A percentile compares a stretch with the other conserved stretches of the same genome.
Evolutionary conservation across 768 basidiomycete species (phyloP).

Genomic region (Chlorophyllum brunneum): DNA sequence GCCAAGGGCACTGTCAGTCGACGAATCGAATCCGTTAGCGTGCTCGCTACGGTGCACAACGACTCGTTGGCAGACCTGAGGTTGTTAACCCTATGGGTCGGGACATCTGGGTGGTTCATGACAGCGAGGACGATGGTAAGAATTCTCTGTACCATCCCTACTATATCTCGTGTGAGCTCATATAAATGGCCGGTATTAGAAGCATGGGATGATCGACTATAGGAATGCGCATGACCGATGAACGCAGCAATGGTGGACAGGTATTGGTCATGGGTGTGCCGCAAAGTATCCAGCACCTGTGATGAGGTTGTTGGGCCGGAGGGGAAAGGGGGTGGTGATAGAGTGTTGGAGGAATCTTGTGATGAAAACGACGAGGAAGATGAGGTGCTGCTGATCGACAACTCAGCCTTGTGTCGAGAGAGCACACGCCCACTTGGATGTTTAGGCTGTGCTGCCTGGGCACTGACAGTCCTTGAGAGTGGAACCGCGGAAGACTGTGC

Average conservation of each 20-base stretch:
- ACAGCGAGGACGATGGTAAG: slow-evolving; percentile 91
- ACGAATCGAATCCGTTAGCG: slow-evolving; percentile 86
- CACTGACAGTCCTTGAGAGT: slow-evolving; percentile 8
- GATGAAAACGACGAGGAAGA: slow-evolving; percentile 72
- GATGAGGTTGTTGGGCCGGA: slow-evolving; percentile 64
- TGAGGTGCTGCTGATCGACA: slow-evolving; percentile 67
- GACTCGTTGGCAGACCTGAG: slow-evolving; percentile 73
- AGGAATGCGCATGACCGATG: slow-evolving; percentile 94
- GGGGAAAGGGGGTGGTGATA: slow-evolving; percentile 57
- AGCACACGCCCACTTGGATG: slow-evolving; percentile 33
- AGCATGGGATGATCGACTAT: slow-evolving; percentile 86
- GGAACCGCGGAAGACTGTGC: slow-evolving; percentile 1
- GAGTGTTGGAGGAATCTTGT: slow-evolving; percentile 44
- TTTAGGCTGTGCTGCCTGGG: slow-evolving; percentile 33
- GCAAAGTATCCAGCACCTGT: slow-evolving; percentile 73
- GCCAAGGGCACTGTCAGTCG: slow-evolving; percentile 55
- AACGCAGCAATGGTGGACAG: slow-evolving; percentile 95
- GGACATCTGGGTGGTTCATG: slow-evolving; percentile 69
- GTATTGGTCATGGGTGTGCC: slow-evolving; percentile 84
- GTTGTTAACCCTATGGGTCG: slow-evolving; percentile 55
- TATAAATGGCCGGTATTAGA: slow-evolving; percentile 92
- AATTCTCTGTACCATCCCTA: slow-evolving; percentile 89
- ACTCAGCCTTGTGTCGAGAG: slow-evolving; percentile 39
- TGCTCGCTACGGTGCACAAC: slow-evolving; percentile 79
- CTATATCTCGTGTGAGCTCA: slow-evolving; percentile 91